Percentiles rank a stretch among this genome's conserved stretches.
phyloP scores from a whole-genome alignment of 768 basidiomycete species.

The Candolleomyces aberdarensis region DNA sequence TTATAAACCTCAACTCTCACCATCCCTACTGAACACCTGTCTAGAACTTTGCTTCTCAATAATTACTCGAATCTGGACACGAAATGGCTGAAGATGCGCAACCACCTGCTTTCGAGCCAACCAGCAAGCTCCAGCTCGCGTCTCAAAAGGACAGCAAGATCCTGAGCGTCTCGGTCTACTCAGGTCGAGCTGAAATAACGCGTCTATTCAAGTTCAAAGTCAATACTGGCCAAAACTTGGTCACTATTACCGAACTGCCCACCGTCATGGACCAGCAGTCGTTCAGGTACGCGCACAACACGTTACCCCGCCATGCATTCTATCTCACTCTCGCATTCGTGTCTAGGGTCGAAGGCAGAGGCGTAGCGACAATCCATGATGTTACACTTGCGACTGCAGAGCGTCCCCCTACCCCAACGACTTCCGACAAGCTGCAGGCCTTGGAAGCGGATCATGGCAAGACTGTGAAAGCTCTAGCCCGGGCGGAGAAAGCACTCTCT shows the following conservation, averaged over 20 bases:
- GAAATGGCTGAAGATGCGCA: conserved; percentile 2
- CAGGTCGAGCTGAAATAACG: conserved; percentile 39
- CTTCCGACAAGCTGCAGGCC: conserved; percentile 23
- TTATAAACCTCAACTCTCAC: no score
- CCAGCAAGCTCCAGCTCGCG: conserved; percentile 27
- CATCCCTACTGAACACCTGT: no score
- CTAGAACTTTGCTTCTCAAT: not conserved
- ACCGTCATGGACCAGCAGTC: conserved; percentile 35
- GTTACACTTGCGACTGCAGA: conserved; percentile 30
- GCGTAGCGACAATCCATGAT: conserved; percentile 45
- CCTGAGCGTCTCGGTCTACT: conserved; percentile 36
- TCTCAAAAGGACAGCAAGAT: conserved; percentile 34
- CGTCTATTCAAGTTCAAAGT: conserved; percentile 36
- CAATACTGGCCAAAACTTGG: conserved; percentile 37
- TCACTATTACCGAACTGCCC: conserved; percentile 37
- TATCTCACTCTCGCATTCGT: not conserved
- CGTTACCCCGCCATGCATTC: not conserved
- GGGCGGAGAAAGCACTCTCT: conserved; percentile 23
- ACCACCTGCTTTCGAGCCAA: conserved; percentile 14
- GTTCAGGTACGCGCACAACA: conserved; percentile 25
- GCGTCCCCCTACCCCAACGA: conserved; percentile 13
- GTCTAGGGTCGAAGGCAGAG: conserved; percentile 41
- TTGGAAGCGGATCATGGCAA: conserved; percentile 23
- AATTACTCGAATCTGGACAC: no score
- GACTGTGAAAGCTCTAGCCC: conserved; percentile 25